Conservation (phyloP, 305 asterid genomes). For the Withania somnifera region DNA sequence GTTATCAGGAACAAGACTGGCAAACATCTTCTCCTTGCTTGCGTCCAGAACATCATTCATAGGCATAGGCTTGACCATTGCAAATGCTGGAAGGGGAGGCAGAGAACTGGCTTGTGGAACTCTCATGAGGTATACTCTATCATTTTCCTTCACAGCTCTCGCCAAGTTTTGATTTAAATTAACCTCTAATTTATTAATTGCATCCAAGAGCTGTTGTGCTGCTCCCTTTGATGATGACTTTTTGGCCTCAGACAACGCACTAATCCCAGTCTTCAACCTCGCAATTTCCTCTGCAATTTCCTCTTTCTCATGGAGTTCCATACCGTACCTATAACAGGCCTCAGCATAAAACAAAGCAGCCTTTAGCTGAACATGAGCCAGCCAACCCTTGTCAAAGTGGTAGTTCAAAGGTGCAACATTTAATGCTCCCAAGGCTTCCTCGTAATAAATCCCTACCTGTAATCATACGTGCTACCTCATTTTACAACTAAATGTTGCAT, state of each 20-base stretch:
- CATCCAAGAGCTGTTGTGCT: slow-evolving; percentile 77
- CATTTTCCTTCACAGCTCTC: slow-evolving; percentile 90
- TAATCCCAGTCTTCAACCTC: slow-evolving; percentile 76
- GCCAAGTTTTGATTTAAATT: slow-evolving; percentile 68
- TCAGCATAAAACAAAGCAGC: slow-evolving; percentile 89
- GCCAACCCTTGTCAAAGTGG: slow-evolving; percentile 91
- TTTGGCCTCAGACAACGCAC: slow-evolving; percentile 58
- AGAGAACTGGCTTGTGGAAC: slow-evolving; percentile 84
- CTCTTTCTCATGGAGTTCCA: slow-evolving; percentile 92
- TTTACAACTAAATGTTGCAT: neutral
- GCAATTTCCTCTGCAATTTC: slow-evolving; percentile 98
- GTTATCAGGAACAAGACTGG: slow-evolving; percentile 87
- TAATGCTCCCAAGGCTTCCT: slow-evolving; percentile 80
- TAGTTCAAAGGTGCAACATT: slow-evolving; percentile 66
- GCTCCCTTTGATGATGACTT: slow-evolving; percentile 80
- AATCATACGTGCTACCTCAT: neutral
- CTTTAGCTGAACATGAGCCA: slow-evolving; percentile 84
- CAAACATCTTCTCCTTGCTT: slow-evolving; percentile 79
- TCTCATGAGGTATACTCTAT: slow-evolving; percentile 91
- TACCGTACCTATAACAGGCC: slow-evolving; percentile 82
- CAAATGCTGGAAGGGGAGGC: slow-evolving; percentile 74
- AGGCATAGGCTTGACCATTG: slow-evolving; percentile 89
- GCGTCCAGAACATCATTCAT: slow-evolving; percentile 91
- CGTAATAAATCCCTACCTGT: slow-evolving; percentile 86
- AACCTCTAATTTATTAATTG: slow-evolving; percentile 60